These are phyloP conservation scores for Meredithiella fracta DNA, from an alignment of 2,329 filamentous ascomycete species.

Conservation along the genomic window DNA sequence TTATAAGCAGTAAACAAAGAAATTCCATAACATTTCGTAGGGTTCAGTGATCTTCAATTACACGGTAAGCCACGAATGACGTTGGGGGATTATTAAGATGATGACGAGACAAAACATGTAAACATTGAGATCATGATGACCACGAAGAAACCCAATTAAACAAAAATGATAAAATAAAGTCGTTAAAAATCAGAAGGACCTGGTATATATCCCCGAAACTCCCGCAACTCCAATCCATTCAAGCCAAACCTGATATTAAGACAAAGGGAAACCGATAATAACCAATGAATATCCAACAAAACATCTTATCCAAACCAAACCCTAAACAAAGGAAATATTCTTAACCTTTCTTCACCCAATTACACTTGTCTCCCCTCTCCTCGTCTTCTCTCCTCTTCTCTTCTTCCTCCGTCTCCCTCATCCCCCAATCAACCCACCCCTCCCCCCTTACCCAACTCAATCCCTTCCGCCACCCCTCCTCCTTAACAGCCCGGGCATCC, in stretches of 20 bases:
- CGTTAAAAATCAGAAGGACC: not conserved
- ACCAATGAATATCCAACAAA: not conserved
- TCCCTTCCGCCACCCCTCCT: conserved; percentile 51
- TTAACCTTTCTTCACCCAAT: not conserved
- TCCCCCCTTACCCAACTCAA: conserved; percentile 60
- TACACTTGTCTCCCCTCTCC: conserved; percentile 16
- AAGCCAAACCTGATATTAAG: not conserved
- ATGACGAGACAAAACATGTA: too few species aligned
- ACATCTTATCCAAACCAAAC: not conserved
- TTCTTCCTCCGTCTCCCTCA: conserved; percentile 34
- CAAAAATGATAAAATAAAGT: not conserved
- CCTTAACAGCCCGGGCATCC: conserved; percentile 50
- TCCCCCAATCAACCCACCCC: conserved; percentile 53
- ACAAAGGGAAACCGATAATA: too few species aligned
- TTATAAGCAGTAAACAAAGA: too few species aligned
- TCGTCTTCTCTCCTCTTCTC: conserved; percentile 22
- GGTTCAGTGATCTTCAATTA: too few species aligned
- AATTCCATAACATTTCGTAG: too few species aligned
- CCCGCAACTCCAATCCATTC: too few species aligned
- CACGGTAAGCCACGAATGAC: too few species aligned
- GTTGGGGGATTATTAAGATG: too few species aligned
- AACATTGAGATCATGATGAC: too few species aligned
- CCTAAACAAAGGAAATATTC: not conserved
- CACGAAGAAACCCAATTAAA: too few species aligned
- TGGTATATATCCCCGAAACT: too few species aligned